Percentiles rank a stretch among this genome's conserved stretches.
phyloP scores from a whole-genome alignment of 495 filamentous ascomycete genomes.

The Aspergillus nidulans region DNA sequence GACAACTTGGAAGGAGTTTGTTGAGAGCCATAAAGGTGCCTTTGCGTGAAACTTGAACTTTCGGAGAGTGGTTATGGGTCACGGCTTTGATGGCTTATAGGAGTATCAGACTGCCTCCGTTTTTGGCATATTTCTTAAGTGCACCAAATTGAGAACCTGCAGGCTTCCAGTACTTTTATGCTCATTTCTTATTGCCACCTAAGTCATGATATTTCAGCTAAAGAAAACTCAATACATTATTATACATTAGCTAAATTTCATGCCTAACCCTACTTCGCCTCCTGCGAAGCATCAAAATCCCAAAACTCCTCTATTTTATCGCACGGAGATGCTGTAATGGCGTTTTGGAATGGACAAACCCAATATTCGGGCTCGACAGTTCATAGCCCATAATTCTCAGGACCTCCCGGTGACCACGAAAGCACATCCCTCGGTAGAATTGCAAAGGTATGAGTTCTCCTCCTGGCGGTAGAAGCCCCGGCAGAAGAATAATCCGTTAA shows the following conservation, averaged over 20 bases:
- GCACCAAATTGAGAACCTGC: too few relatives aligned
- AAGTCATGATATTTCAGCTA: neutral
- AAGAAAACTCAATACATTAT: neutral
- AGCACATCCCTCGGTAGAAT: constrained; percentile 14
- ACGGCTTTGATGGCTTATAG: neutral
- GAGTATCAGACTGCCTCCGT: too few relatives aligned
- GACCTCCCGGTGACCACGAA: constrained; percentile 17
- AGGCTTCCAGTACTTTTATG: too few relatives aligned
- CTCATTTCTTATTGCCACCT: neutral
- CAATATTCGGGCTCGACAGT: constrained; percentile 21
- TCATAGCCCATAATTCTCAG: constrained; percentile 21
- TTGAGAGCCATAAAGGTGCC: constrained; percentile 11
- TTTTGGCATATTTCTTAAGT: too few relatives aligned
- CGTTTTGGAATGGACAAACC: constrained; percentile 19
- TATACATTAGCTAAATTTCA: neutral
- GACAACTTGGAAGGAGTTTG: constrained; percentile 14
- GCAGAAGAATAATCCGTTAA: constrained; percentile 20
- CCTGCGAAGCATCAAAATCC: constrained; percentile 18
- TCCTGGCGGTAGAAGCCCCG: constrained; percentile 19
- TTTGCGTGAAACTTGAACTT: neutral
- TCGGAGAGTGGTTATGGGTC: neutral
- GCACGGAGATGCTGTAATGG: constrained; percentile 19
- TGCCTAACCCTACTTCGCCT: constrained; percentile 1
- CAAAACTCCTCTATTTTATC: constrained; percentile 15
- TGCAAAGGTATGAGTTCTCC: constrained; percentile 20